Percentiles rank a stretch among this genome's conserved stretches.
Conservation (phyloP, 129 eudicot species). For the Cynara cardunculus region DNA sequence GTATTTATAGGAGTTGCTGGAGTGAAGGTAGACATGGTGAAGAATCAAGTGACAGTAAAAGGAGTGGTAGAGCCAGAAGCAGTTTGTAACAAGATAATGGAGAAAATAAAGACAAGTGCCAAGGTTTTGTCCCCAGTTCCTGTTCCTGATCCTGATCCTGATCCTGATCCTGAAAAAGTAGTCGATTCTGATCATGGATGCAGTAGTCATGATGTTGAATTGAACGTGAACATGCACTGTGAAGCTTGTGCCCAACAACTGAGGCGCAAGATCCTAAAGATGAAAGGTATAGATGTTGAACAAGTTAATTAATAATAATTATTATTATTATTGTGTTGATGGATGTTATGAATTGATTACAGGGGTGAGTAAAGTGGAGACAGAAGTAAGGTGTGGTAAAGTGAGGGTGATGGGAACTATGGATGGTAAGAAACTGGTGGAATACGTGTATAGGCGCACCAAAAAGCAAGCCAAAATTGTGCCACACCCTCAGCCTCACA, state of each 20-base stretch:
- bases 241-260: conserved; percentile 90
- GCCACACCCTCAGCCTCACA: conserved; percentile 56
- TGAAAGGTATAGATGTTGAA: conserved; percentile 54
- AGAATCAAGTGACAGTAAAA: conserved; percentile 79
- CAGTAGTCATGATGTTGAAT: conserved; percentile 42
- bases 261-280: conserved; percentile 82
- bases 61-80: conserved; percentile 89
- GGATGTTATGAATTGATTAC: background rate
- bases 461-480: conserved; percentile 83
- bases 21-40: conserved; percentile 62
- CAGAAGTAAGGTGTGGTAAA: conserved; percentile 73
- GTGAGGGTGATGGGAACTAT: conserved; percentile 85
- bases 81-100: conserved; percentile 60
- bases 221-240: conserved; percentile 90
- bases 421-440: conserved; percentile 78
- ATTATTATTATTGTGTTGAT: no score
- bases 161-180: conserved; percentile 37
- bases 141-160: background rate
- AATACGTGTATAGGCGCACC: conserved; percentile 80
- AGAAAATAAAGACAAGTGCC: conserved; percentile 74
- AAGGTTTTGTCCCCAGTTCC: conserved; percentile 89
- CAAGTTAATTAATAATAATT: background rate
- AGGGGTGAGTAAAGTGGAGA: conserved; percentile 91
- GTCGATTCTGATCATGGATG: conserved; percentile 60
- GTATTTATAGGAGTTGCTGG: conserved; percentile 68